Conservation (phyloP, 768 basidiomycete genomes). For the Mycena belliarum region DNA sequence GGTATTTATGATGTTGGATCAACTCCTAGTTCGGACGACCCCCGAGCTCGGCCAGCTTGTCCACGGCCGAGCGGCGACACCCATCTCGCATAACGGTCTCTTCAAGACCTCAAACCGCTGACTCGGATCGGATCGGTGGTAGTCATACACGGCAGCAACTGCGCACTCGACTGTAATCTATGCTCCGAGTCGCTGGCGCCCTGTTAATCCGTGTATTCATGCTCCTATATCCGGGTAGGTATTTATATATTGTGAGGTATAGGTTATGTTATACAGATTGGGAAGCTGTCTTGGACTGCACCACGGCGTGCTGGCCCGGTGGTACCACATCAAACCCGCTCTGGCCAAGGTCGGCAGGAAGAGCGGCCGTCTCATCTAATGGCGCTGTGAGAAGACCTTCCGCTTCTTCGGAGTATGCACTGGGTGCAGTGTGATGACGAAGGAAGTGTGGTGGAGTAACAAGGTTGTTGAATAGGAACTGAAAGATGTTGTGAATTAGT, state of each 20-base stretch:
- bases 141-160: not conserved
- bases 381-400: conserved; percentile 46
- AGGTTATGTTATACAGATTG: not conserved
- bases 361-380: conserved; percentile 79
- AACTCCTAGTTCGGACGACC: not conserved
- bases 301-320: conserved; percentile 39
- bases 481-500: conserved; percentile 18
- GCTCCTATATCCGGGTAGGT: not conserved
- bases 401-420: conserved; percentile 59
- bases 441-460: conserved; percentile 65
- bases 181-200: not conserved
- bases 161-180: no score
- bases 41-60: not conserved
- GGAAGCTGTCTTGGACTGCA: conserved; percentile 12
- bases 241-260: not conserved
- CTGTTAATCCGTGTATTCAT: not conserved
- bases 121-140: not conserved
- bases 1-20: not conserved
- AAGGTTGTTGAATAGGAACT: conserved; percentile 92
- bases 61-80: conserved; percentile 3
- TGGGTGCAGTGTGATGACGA: conserved; percentile 37
- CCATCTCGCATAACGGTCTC: not conserved
- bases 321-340: conserved; percentile 84
- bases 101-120: not conserved
- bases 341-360: conserved; percentile 81